Evolutionary conservation across 1,284 basidiomycete genomes (phyloP), one percentile per base, ranked within the genome.

Genomic region (Afroboletus lepidellus): DNA sequence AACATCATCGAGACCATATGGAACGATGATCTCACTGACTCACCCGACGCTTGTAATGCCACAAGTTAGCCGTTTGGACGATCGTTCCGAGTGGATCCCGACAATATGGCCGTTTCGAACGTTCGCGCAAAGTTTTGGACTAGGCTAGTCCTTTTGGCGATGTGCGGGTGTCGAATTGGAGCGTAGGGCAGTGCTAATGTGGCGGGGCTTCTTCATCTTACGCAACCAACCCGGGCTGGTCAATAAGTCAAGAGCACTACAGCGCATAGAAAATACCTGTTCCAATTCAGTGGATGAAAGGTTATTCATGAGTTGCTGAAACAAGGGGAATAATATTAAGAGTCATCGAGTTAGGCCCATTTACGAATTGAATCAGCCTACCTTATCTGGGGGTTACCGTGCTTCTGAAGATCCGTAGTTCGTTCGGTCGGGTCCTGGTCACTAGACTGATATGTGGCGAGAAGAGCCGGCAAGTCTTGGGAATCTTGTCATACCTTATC

Each of bases 101-200:
- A 29, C 16, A 34, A 8, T 39, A 5, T 37, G 41, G 18, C 16
- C 13, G 58, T 60, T 63, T 62, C 47, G 34, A 62, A 60, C 47
- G 36, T 23, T 58, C 25, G 41, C n/a, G 36, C 37, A 20, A 21
- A 36, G 32, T 29, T 36, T 36, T 52, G 18, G 16, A 7, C 27
- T n/a, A 20, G 23, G 21, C 29, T 41, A 27, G 25, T 21, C 56
- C 38, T 38, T 48, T 51, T 11, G 34, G 60, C n/a, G 38, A 27
- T 43, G 34, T n/a, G 9, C n/a, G 25, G 16, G 29, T 18, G 21
- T 16, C 15, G 42, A 18, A 18, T 41, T 41, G 23, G 34, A 7
- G 30, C 1, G 7, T 11, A 18, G 9, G 51, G 61, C 56, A 53
- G 57, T 60, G 59, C 37, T 25, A 3, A 29, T 33, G 32, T 42